phyloP scores from a whole-genome alignment of 1,139 yeast genomes.

The Geotrichum phurueaensis region DNA sequence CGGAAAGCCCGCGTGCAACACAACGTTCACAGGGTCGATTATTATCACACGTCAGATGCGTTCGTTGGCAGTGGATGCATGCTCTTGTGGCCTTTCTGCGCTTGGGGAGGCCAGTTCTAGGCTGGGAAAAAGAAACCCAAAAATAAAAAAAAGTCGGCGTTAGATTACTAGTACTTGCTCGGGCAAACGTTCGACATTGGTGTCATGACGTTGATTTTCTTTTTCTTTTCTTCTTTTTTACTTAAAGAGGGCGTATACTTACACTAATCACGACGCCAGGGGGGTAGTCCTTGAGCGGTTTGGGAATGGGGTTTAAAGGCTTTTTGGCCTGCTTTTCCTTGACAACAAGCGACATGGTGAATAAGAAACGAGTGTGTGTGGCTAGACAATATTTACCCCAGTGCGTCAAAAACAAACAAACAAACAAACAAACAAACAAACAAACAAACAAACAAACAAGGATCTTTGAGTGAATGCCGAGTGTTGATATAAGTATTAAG shows the following conservation, averaged over 20 bases:
- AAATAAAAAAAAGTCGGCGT: background rate
- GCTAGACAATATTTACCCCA: no score
- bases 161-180: background rate
- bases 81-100: slow-evolving; percentile 71
- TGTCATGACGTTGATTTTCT: background rate
- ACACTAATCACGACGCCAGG: slow-evolving; percentile 23
- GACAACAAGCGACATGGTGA: background rate
- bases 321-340: background rate
- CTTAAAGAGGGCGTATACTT: slow-evolving; percentile 13
- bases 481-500: background rate
- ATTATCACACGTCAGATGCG: slow-evolving; percentile 85
- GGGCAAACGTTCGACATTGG: background rate
- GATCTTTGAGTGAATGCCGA: background rate
- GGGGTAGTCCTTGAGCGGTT: slow-evolving; percentile 16
- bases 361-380: background rate
- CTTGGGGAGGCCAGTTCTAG: slow-evolving; percentile 26
- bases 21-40: slow-evolving; percentile 78
- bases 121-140: slow-evolving; percentile 1
- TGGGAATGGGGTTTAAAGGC: slow-evolving; percentile 7
- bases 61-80: slow-evolving; percentile 83
- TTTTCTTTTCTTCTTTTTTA: no score
- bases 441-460: background rate
- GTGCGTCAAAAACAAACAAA: no score
- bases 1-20: slow-evolving; percentile 58
- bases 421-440: no score